A percentile compares a stretch with the other conserved stretches of the same genome.
Evolutionary conservation across 495 filamentous ascomycete genomes (phyloP).

Genomic region (Xylaria venustula): DNA sequence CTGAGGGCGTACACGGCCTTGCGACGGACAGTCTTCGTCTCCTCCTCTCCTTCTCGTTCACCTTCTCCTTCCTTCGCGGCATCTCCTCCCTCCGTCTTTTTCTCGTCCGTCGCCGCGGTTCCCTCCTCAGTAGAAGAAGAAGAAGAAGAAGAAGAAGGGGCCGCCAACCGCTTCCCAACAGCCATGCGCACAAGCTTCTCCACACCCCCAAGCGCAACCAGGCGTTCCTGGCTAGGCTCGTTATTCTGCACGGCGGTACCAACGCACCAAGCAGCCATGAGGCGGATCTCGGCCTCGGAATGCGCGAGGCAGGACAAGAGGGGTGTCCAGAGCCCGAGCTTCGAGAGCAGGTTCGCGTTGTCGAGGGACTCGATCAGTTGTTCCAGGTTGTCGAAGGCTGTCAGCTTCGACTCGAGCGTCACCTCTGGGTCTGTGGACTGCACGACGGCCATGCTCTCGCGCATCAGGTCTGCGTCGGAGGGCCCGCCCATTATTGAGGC

Average conservation of each 20-base stretch:
- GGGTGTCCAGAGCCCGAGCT: constrained; percentile 76
- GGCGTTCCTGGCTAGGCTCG: constrained; percentile 70
- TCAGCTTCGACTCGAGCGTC: constrained; percentile 72
- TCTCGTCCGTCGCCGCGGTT: no score
- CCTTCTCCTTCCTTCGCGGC: constrained; percentile 7
- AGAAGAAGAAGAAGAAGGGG: not conserved
- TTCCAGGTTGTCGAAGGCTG: constrained; percentile 95
- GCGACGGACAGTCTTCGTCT: constrained; percentile 63
- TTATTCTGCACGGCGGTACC: constrained; percentile 98
- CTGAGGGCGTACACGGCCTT: constrained; percentile 89
- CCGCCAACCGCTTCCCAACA: constrained; percentile 33
- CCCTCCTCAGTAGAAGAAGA: no score
- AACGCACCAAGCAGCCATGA: constrained; percentile 87
- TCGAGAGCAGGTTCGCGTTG: constrained; percentile 89
- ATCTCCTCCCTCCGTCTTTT: no score
- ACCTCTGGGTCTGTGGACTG: constrained; percentile 55
- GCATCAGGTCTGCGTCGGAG: constrained; percentile 88
- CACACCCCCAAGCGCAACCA: constrained; percentile 70
- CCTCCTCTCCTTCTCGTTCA: constrained; percentile 25
- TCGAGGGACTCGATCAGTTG: constrained; percentile 87
- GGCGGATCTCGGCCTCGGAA: constrained; percentile 67
- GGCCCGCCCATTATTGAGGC: constrained; percentile 72
- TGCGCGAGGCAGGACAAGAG: constrained; percentile 66
- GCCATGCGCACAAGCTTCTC: constrained; percentile 66
- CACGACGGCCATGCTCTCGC: constrained; percentile 72